Base-by-base conservation (phyloP, 192 early-diverging fungal genomes). In the Dimargaris xerosporica region DNA sequence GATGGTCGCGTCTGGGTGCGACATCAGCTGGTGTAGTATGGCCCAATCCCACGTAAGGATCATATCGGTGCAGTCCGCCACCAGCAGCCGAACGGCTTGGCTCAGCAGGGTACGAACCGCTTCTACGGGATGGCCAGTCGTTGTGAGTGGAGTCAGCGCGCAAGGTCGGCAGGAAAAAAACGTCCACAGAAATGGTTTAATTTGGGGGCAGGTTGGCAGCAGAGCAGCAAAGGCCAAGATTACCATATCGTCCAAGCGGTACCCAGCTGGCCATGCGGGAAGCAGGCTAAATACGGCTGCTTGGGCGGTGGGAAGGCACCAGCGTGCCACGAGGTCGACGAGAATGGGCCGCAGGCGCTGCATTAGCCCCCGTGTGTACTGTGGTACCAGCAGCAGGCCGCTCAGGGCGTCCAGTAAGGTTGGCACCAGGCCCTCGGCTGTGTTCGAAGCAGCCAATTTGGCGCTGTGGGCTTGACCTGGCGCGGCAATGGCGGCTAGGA, bases 261-360 rank as follows among this genome's bases (percentile, higher is more conserved):
- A 74, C 16, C 62, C 65, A 17, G 66, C 0, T 19, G 23, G 15
- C 3, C 28, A 11, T 15, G 45, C 46, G 31, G 56, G 61, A 4
- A 56, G 29, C 0, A 39, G 54, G 41, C 26, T 17, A 34, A 62
- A 44, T 0, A 48, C 28, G 54, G 63, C 34, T 28, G 63, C 71
- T 3, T 66, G 75, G 28, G 75, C 69, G 26, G 67, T 74, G n/a
- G 74, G 63, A 12, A 69, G 60, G 17, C 75, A 75, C 89, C 88
- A 90, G 50, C 93, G 82, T 17, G 85, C 85, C 0, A 80, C 77
- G 31, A 96, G 75, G 61, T 96, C 93, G 26, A 93, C 75, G 10
- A 90, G 73, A 16, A 96, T 66, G 3, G 91, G 87, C 21, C 93
- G 71, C 65, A 83, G 85, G 11, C 76, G 64, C n/a, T 69, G 64